Evolutionary conservation across 352 stramenopile species (phyloP).

Genomic region (Pythium monospermum): DNA sequence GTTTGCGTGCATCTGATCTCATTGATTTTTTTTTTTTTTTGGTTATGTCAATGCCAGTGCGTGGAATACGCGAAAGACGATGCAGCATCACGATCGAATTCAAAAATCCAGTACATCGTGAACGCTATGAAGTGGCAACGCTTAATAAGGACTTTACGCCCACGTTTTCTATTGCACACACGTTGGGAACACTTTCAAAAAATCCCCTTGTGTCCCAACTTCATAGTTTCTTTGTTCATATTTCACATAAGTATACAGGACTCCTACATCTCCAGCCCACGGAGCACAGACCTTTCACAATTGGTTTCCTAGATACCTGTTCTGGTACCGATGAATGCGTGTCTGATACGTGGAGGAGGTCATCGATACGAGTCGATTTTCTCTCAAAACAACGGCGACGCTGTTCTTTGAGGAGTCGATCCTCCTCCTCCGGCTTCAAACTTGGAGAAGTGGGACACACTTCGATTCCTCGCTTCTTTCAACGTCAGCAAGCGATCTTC

Average conservation of each 20-base stretch:
- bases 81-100: constrained; percentile 37
- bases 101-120: constrained; percentile 19
- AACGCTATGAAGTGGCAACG: too few relatives aligned
- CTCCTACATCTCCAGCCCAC: too few relatives aligned
- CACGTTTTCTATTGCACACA: too few relatives aligned
- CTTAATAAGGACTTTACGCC: too few relatives aligned
- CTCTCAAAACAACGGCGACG: constrained; percentile 54
- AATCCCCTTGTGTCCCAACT: too few relatives aligned
- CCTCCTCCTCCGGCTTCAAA: constrained; percentile 14
- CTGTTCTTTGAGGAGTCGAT: constrained; percentile 8
- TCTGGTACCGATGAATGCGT: not conserved
- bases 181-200: too few relatives aligned
- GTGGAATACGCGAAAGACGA: constrained; percentile 68
- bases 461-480: constrained; percentile 41
- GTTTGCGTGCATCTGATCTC: not conserved
- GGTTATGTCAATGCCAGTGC: constrained; percentile 24
- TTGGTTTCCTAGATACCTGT: not conserved
- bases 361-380: too few relatives aligned
- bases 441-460: constrained; percentile 25
- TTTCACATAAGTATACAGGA: too few relatives aligned
- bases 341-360: not conserved
- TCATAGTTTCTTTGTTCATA: too few relatives aligned
- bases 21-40: not conserved
- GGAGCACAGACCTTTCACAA: too few relatives aligned
- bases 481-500: constrained; percentile 57